A percentile compares a stretch with the other conserved stretches of the same genome.
Evolutionary conservation across 129 eudicot genomes (phyloP).

Genomic region (Sambucus nigra): DNA sequence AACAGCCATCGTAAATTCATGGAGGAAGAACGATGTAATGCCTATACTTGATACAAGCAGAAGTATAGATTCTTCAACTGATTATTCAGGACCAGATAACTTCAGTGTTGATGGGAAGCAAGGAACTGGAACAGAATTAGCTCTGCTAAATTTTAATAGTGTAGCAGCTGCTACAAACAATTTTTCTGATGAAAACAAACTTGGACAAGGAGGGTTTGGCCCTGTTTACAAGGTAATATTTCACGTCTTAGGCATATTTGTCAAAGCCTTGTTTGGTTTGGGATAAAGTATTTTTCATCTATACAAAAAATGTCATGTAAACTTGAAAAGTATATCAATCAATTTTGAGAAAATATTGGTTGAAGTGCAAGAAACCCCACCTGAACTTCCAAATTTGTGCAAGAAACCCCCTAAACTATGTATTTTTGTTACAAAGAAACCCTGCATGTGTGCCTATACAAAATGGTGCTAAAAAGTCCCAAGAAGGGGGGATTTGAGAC

Average conservation of each 20-base stretch:
- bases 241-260: not conserved
- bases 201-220: constrained; percentile 96
- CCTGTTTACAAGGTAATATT: constrained; percentile 66
- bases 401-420: too few relatives aligned
- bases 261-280: too few relatives aligned
- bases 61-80: constrained; percentile 31
- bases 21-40: constrained; percentile 7
- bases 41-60: constrained; percentile 10
- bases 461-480: too few relatives aligned
- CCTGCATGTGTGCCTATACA: too few relatives aligned
- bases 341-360: too few relatives aligned
- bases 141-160: constrained; percentile 26
- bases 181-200: constrained; percentile 49
- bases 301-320: too few relatives aligned
- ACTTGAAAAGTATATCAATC: too few relatives aligned
- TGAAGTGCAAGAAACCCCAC: too few relatives aligned
- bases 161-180: constrained; percentile 48
- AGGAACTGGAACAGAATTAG: constrained; percentile 31
- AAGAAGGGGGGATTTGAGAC: too few relatives aligned
- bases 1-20: constrained; percentile 15
- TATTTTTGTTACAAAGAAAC: too few relatives aligned
- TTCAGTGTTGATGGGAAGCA: constrained; percentile 25
- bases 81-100: constrained; percentile 28
- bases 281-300: too few relatives aligned
- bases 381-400: too few relatives aligned